phyloP scores from a whole-genome alignment of 2,329 filamentous ascomycete genomes.

The Chaetothyriales sp. region DNA sequence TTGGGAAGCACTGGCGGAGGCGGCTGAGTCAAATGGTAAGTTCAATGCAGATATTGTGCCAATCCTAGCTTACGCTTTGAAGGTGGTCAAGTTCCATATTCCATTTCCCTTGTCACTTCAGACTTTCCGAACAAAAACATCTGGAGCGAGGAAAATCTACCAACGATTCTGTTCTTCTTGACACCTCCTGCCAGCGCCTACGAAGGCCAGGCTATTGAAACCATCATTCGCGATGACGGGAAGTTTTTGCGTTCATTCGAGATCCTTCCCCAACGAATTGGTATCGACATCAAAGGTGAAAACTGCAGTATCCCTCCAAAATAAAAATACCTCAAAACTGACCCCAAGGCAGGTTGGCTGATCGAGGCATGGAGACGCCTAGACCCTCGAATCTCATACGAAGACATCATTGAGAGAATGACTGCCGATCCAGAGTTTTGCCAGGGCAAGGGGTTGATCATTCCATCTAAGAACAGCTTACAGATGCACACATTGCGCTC shows the following conservation, averaged over 20 bases:
- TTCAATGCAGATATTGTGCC: background rate
- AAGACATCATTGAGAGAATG: constrained; percentile 23
- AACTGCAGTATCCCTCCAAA: background rate
- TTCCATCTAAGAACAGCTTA: constrained; percentile 19
- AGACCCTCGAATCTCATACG: constrained; percentile 19
- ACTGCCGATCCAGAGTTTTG: constrained; percentile 4
- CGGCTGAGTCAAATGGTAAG: background rate
- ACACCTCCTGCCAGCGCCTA: background rate
- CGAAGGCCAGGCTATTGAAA: background rate
- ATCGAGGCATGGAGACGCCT: constrained; percentile 23
- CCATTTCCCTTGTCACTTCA: constrained; percentile 1
- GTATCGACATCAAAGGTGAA: constrained; percentile 16
- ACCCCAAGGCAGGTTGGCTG: constrained; percentile 16
- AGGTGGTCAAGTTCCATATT: constrained; percentile 1
- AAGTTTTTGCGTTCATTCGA: constrained; percentile 12
- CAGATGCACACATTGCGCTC: constrained; percentile 21
- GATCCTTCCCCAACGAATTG: constrained; percentile 22
- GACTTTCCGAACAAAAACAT: constrained; percentile 7
- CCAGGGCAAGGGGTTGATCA: constrained; percentile 3
- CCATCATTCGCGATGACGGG: background rate
- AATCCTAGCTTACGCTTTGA: background rate
- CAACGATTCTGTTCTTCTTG: constrained; percentile 18
- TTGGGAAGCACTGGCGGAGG: background rate
- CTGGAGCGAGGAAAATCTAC: constrained; percentile 18
- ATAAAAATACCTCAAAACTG: background rate